Percentiles rank a stretch among this genome's conserved stretches.
Evolutionary conservation across 805 yeast species (phyloP).

Genomic region (Wickerhamiella dianesei): DNA sequence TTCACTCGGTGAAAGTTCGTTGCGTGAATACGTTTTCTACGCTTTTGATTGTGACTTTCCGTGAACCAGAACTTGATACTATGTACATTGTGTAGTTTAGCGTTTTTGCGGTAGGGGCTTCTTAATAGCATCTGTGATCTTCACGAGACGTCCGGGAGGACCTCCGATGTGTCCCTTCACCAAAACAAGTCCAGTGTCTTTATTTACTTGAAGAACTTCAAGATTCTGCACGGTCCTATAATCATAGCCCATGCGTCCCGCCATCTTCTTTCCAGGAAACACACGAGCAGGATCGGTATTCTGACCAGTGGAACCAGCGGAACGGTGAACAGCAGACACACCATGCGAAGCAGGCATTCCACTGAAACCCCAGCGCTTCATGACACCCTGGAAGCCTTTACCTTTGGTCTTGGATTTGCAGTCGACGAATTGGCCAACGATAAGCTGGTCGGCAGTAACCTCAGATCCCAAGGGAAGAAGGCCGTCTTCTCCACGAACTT

Average conservation of each 20-base stretch:
- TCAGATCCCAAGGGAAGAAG: constrained; percentile 66
- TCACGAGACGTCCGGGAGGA: constrained; percentile 60
- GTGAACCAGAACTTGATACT: not conserved
- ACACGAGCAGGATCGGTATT: constrained; percentile 94
- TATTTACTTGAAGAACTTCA: constrained; percentile 65
- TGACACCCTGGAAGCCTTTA: constrained; percentile 95
- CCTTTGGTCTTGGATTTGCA: constrained; percentile 71
- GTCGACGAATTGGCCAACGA: constrained; percentile 73
- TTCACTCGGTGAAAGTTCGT: too few relatives aligned
- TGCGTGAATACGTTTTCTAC: too few relatives aligned
- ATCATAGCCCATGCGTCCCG: constrained; percentile 87
- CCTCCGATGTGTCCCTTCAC: constrained; percentile 90
- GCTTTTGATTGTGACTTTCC: too few relatives aligned
- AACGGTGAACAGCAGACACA: constrained; percentile 83
- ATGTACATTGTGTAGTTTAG: constrained; percentile 6
- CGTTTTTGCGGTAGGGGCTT: constrained; percentile 14
- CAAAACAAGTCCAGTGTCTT: constrained; percentile 64
- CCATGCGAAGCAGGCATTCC: constrained; percentile 94
- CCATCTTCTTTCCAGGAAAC: constrained; percentile 94
- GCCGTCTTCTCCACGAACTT: constrained; percentile 52
- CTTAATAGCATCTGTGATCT: constrained; percentile 61
- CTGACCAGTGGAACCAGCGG: constrained; percentile 95
- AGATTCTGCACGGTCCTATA: constrained; percentile 62
- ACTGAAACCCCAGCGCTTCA: constrained; percentile 82
- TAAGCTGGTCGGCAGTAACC: constrained; percentile 71